Percentiles rank a stretch among this genome's conserved stretches.
Conservation (phyloP, 2,329 filamentous ascomycete species). For the Lachnellula suecica region DNA sequence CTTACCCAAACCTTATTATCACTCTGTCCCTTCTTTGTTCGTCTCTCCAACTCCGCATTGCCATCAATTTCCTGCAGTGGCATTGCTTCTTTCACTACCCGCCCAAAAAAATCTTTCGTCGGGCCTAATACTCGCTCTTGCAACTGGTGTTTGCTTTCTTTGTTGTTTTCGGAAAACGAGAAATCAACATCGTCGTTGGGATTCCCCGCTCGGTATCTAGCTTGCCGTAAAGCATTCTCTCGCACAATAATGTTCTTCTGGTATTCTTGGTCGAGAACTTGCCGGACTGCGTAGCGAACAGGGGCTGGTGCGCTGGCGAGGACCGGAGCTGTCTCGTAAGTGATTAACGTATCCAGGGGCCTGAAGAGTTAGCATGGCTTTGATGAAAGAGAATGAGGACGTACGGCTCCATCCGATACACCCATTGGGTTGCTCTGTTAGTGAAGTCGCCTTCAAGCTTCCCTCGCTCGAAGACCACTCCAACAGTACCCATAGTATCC, state of each 20-base stretch:
- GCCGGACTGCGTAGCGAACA: conserved; percentile 87
- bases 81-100: conserved; percentile 54
- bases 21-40: conserved; percentile 35
- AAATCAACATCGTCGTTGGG: conserved; percentile 34
- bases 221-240: conserved; percentile 64
- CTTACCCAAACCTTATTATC: conserved; percentile 77
- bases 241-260: conserved; percentile 68
- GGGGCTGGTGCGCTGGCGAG: conserved; percentile 59
- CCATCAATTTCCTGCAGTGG: conserved; percentile 42
- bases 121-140: conserved; percentile 37
- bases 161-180: conserved; percentile 15
- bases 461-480: conserved; percentile 77
- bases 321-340: conserved; percentile 67
- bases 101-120: conserved; percentile 85
- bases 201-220: conserved; percentile 58
- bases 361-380: conserved; percentile 32
- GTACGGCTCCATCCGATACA: conserved; percentile 94
- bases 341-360: conserved; percentile 73
- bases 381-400: conserved; percentile 36
- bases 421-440: conserved; percentile 62
- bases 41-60: conserved; percentile 54
- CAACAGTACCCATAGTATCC: conserved; percentile 77
- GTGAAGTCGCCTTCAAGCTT: conserved; percentile 70
- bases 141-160: conserved; percentile 25
- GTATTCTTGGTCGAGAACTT: conserved; percentile 90